These are phyloP conservation scores for Chlamydomonas asymmetrica DNA, from an alignment of 139 green algal species.

Conservation along the genomic window DNA sequence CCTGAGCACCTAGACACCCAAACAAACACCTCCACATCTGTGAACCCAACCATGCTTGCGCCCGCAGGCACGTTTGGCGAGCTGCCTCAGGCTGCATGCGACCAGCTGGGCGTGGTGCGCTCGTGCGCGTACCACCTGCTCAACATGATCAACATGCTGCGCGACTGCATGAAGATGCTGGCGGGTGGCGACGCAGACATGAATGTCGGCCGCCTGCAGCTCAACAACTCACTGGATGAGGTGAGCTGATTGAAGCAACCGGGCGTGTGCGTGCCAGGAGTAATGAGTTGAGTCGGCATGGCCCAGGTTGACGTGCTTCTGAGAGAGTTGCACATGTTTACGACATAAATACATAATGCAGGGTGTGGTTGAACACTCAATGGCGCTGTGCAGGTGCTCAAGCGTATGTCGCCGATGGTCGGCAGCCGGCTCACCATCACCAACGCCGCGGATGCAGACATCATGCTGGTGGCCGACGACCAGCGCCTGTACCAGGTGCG, in stretches of 20 bases:
- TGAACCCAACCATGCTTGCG: too few species aligned
- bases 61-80: conserved; percentile 46
- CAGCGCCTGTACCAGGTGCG: conserved; percentile 38
- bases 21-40: too few species aligned
- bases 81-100: conserved; percentile 18
- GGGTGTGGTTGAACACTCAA: too few species aligned
- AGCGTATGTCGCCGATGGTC: conserved; percentile 42
- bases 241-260: too few species aligned
- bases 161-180: conserved; percentile 29
- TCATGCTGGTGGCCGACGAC: conserved; percentile 35
- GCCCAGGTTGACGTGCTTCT: background rate
- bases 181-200: conserved; percentile 20
- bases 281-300: background rate
- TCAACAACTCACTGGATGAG: conserved; percentile 30
- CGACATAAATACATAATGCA: too few species aligned
- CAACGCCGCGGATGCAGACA: background rate
- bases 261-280: too few species aligned
- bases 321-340: too few species aligned
- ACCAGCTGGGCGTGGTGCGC: conserved; percentile 44
- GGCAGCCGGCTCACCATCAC: conserved; percentile 25
- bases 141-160: conserved; percentile 54
- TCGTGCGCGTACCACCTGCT: conserved; percentile 46
- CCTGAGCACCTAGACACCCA: too few species aligned
- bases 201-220: conserved; percentile 7
- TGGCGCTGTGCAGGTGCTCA: conserved; percentile 36